These are phyloP conservation scores for Aspergillus puulaauensis DNA, from an alignment of 2,329 filamentous ascomycete genomes.

Conservation along the genomic window DNA sequence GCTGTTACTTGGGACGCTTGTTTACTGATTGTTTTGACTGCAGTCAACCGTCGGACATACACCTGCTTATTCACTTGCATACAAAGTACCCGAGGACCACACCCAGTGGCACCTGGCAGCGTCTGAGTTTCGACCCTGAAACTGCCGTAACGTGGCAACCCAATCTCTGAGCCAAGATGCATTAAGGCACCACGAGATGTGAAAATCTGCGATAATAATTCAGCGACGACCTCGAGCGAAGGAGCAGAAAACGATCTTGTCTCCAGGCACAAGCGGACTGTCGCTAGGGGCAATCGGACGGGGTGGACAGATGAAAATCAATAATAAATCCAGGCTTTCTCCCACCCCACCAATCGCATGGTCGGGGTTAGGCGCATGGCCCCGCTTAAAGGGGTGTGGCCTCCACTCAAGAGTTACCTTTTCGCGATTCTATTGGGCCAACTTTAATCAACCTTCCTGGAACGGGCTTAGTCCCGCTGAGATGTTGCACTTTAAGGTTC, in stretches of 20 bases:
- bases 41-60: background rate
- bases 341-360: slow-evolving; percentile 13
- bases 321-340: background rate
- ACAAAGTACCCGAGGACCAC: background rate
- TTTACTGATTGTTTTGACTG: slow-evolving; percentile 7
- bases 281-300: slow-evolving; percentile 22
- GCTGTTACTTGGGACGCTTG: background rate
- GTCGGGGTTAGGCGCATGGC: slow-evolving; percentile 8
- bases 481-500: background rate
- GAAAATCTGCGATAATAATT: too few species aligned
- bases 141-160: background rate
- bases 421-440: background rate
- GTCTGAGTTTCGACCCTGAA: background rate
- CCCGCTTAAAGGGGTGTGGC: slow-evolving; percentile 1
- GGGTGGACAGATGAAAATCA: slow-evolving; percentile 8
- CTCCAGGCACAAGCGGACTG: background rate
- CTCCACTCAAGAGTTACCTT: background rate
- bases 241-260: background rate
- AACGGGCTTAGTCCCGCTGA: background rate
- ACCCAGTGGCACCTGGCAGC: background rate
- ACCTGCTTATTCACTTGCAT: background rate
- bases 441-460: background rate
- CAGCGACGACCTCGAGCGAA: too few species aligned
- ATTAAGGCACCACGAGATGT: too few species aligned
- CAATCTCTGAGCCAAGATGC: background rate